These are phyloP conservation scores for Coemansia aciculifera DNA, from an alignment of 192 early-diverging fungal genomes.

Conservation along the genomic window DNA sequence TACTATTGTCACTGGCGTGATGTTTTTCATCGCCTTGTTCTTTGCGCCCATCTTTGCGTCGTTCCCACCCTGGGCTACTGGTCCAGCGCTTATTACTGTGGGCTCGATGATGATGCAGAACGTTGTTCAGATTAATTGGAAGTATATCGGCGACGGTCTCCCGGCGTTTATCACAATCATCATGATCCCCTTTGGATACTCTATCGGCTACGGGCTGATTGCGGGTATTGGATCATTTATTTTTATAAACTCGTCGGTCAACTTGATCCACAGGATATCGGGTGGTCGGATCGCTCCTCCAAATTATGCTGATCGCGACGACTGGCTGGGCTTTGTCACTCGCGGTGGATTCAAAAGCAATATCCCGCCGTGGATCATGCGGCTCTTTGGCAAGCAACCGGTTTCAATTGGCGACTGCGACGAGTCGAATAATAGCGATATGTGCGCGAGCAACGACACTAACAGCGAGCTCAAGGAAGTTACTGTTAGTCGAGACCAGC, in stretches of 20 bases:
- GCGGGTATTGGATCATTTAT: slow-evolving; percentile 70
- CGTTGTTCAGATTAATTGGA: slow-evolving; percentile 74
- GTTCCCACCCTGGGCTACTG: slow-evolving; percentile 84
- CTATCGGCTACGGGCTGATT: slow-evolving; percentile 79
- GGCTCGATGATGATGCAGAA: slow-evolving; percentile 78
- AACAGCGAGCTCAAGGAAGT: slow-evolving; percentile 29
- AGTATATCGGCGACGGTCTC: slow-evolving; percentile 73
- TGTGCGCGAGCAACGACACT: not conserved
- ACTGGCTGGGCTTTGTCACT: slow-evolving; percentile 46
- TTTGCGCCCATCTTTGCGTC: slow-evolving; percentile 83
- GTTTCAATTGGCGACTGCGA: not conserved
- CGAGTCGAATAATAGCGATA: not conserved
- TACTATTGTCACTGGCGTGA: slow-evolving; percentile 63
- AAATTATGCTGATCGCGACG: slow-evolving; percentile 40
- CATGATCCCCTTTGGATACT: slow-evolving; percentile 80
- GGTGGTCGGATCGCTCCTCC: slow-evolving; percentile 57
- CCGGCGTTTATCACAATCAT: slow-evolving; percentile 78
- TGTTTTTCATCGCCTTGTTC: slow-evolving; percentile 78
- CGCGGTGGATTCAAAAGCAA: slow-evolving; percentile 36
- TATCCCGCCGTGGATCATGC: slow-evolving; percentile 37
- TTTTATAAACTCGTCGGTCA: slow-evolving; percentile 66
- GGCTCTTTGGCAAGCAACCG: slow-evolving; percentile 34
- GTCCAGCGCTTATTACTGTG: slow-evolving; percentile 76
- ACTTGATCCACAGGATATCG: slow-evolving; percentile 58
- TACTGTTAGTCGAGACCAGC: slow-evolving; percentile 2